Evolutionary conservation across 768 basidiomycete species (phyloP).

Genomic region (Lentinula boryana): DNA sequence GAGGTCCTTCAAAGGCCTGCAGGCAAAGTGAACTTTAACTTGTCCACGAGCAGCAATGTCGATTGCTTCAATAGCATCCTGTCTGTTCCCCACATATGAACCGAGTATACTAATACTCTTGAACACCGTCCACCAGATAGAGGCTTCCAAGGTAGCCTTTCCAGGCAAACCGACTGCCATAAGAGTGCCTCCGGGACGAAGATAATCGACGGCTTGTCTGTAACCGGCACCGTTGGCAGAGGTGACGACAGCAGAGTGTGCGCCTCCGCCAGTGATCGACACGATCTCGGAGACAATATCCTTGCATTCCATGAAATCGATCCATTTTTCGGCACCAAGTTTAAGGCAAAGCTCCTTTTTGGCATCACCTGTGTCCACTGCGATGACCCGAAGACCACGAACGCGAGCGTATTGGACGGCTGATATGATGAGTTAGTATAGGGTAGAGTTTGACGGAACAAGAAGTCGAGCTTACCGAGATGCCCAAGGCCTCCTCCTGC

Average conservation of each 20-base stretch:
- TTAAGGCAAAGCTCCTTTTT: conserved; percentile 56
- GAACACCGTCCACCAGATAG: conserved; percentile 68
- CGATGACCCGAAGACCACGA: conserved; percentile 72
- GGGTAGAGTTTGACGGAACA: background rate
- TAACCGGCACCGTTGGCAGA: conserved; percentile 45
- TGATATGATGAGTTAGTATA: conserved; percentile 9
- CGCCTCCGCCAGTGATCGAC: conserved; percentile 63
- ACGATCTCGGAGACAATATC: conserved; percentile 58
- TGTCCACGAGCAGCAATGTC: conserved; percentile 67
- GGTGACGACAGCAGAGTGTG: conserved; percentile 66
- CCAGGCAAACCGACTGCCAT: conserved; percentile 79
- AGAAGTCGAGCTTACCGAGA: conserved; percentile 40
- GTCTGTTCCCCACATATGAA: conserved; percentile 61
- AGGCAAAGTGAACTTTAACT: conserved; percentile 53
- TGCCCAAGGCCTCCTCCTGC: conserved; percentile 83
- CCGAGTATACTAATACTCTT: conserved; percentile 50
- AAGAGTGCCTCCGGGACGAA: conserved; percentile 65
- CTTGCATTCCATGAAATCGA: conserved; percentile 67
- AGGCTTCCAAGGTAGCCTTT: conserved; percentile 48
- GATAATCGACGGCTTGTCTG: conserved; percentile 64
- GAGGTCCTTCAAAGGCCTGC: conserved; percentile 46
- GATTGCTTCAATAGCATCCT: conserved; percentile 80
- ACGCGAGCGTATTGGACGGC: conserved; percentile 77
- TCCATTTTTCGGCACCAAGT: conserved; percentile 59
- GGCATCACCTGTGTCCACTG: conserved; percentile 65